Evolutionary conservation across 2,329 filamentous ascomycete species (phyloP), one percentile per base, ranked within the genome.

Genomic region (Cladosporium oxysporum): DNA sequence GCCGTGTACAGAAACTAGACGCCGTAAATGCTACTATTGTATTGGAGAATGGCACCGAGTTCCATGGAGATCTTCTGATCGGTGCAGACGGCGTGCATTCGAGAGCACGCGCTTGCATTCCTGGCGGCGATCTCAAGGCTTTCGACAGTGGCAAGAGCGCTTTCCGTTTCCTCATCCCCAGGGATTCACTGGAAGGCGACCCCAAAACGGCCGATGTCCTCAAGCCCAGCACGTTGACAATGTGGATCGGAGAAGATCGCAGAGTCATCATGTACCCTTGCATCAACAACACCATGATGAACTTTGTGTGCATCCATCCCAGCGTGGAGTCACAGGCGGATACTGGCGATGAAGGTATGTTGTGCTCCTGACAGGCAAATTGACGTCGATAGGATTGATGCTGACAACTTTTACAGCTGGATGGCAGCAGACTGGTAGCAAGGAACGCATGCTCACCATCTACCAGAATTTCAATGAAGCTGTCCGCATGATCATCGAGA

Each of bases 101-200:
- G 6, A 55, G 61, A 3, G 68, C 71, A 16, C 68, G 71, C 18
- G 67, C 64, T 18, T 49, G 64, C 18, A 70, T 76, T 21, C 68
- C 70, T 5, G 66, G 71, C 14, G 68, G 66, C 2, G 66, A 73
- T 26, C 60, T 66, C 59, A 69, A 69, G 58, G 73, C 75, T 1
- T 74, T 71, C 23, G 69, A 71, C 59, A 69, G 81, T 3, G 85
- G 85, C 2, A 86, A 86, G 71, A 84, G 82, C 52, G 85, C 85
- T 0, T 88, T 86, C 71, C 80, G 86, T 8, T 88, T 87, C 73
- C 72, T 87, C 5, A 79, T 88, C 0, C 76, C 80, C 0, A 79
- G 80, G 0, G 80, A 85, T 16, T 78, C 76, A 4, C 31, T 79
- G 0, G 66, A 79, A 6, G 76, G 71, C 50, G 80, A 78, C 71